These are phyloP conservation scores for Rachicladosporium sp. DNA, from an alignment of 2,329 filamentous ascomycete genomes.

Conservation along the genomic window DNA sequence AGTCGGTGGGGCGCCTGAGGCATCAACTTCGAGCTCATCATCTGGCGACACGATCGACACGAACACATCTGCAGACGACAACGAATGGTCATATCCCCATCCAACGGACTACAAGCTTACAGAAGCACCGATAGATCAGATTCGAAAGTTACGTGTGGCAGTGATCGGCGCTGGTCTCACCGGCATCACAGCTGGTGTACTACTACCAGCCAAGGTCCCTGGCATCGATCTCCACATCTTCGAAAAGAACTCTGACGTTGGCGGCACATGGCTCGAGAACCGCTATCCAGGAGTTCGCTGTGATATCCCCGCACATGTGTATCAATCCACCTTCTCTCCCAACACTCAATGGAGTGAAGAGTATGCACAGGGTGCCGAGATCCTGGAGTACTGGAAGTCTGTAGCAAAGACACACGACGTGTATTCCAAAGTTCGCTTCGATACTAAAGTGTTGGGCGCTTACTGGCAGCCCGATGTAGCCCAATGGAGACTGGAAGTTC, in stretches of 20 bases:
- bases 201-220: slow-evolving; percentile 58
- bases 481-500: slow-evolving; percentile 48
- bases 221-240: slow-evolving; percentile 52
- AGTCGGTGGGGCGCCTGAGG: too few relatives aligned
- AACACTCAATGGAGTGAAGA: slow-evolving; percentile 58
- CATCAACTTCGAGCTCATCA: too few relatives aligned
- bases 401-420: slow-evolving; percentile 53
- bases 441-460: slow-evolving; percentile 43
- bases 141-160: slow-evolving; percentile 24
- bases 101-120: slow-evolving; percentile 18
- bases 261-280: slow-evolving; percentile 38
- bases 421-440: slow-evolving; percentile 44
- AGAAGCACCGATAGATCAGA: slow-evolving; percentile 18
- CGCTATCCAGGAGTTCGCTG: slow-evolving; percentile 54
- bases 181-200: slow-evolving; percentile 51
- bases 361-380: slow-evolving; percentile 56
- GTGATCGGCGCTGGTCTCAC: slow-evolving; percentile 54
- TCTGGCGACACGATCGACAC: too few relatives aligned
- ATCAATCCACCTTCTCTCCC: slow-evolving; percentile 55
- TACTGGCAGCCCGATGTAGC: slow-evolving; percentile 42
- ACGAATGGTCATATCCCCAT: slow-evolving; percentile 10
- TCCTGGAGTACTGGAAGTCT: slow-evolving; percentile 52
- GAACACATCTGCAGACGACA: too few relatives aligned
- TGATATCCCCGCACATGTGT: slow-evolving; percentile 58
- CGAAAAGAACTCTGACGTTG: slow-evolving; percentile 55